phyloP scores from a whole-genome alignment of 140 eudicot genomes.

The Senecio squalidus region DNA sequence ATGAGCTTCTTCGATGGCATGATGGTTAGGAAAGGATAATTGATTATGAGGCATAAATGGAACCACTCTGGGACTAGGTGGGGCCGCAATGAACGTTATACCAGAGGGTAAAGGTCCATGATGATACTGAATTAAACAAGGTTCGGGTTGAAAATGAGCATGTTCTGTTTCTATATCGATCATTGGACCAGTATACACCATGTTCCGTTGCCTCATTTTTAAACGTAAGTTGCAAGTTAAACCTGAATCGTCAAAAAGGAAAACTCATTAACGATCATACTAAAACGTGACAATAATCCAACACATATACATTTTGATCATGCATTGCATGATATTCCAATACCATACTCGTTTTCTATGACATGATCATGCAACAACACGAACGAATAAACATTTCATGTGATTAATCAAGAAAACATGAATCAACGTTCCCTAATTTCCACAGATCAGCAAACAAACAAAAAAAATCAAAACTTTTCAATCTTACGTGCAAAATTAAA shows the following conservation, averaged over 20 bases:
- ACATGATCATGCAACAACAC: background rate
- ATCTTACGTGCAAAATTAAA: conserved; percentile 2
- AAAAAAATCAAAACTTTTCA: background rate
- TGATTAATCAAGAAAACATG: background rate
- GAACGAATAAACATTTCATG: background rate
- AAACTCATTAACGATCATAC: background rate
- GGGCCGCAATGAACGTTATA: conserved; percentile 45
- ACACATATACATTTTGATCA: background rate
- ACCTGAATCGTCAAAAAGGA: conserved; percentile 19
- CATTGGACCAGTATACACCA: conserved; percentile 40
- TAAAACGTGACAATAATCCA: background rate
- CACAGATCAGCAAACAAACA: background rate
- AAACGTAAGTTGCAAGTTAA: conserved; percentile 19
- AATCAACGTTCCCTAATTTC: background rate
- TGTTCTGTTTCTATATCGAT: conserved; percentile 37
- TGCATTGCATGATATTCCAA: background rate
- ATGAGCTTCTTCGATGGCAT: conserved; percentile 38
- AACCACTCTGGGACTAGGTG: conserved; percentile 46
- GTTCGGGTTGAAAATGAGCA: conserved; percentile 40
- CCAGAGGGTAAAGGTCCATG: conserved; percentile 48
- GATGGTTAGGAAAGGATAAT: conserved; percentile 37
- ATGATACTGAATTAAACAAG: conserved; percentile 34
- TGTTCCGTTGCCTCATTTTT: conserved; percentile 52
- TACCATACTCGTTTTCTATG: background rate
- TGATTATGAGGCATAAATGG: conserved; percentile 44